These are phyloP conservation scores for Lactarius quietus DNA, from an alignment of 768 basidiomycete genomes.

Conservation along the genomic window DNA sequence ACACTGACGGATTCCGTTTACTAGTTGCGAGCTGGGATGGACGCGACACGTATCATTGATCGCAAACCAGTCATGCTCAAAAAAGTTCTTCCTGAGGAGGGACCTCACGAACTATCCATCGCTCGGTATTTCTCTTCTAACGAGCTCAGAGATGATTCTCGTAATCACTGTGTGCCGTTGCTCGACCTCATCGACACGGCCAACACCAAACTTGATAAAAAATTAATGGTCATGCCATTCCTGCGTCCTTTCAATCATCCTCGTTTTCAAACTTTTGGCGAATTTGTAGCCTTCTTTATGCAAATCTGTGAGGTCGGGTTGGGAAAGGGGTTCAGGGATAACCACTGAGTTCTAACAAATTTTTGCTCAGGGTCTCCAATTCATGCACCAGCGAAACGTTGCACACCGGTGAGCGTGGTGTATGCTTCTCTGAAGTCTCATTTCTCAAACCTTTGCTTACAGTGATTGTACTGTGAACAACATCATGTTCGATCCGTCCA, in stretches of 20 bases:
- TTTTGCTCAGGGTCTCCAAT: conserved; percentile 14
- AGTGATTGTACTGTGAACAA: conserved; percentile 20
- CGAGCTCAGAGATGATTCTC: conserved; percentile 9
- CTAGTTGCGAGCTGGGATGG: conserved; percentile 21
- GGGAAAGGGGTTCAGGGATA: neutral
- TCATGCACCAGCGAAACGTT: conserved; percentile 9
- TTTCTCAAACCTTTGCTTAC: neutral
- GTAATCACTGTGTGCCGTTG: conserved; percentile 25
- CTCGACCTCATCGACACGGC: conserved; percentile 17
- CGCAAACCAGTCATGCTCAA: conserved; percentile 25
- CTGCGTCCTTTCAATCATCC: conserved; percentile 24
- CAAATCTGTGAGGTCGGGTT: conserved; percentile 19
- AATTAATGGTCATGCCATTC: conserved; percentile 25
- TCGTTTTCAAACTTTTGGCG: conserved; percentile 24
- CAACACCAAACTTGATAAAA: conserved; percentile 1
- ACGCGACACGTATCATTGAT: conserved; percentile 24
- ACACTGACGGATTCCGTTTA: neutral
- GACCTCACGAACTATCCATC: conserved; percentile 18
- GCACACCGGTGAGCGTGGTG: conserved; percentile 12
- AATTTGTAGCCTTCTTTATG: conserved; percentile 24
- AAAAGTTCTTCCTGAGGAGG: conserved; percentile 18
- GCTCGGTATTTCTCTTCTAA: conserved; percentile 9
- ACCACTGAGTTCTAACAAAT: neutral
- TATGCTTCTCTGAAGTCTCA: neutral
- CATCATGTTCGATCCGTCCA: conserved; percentile 18